Conservation (phyloP, 1,284 basidiomycete species). For the Rhodotorula sp. region DNA sequence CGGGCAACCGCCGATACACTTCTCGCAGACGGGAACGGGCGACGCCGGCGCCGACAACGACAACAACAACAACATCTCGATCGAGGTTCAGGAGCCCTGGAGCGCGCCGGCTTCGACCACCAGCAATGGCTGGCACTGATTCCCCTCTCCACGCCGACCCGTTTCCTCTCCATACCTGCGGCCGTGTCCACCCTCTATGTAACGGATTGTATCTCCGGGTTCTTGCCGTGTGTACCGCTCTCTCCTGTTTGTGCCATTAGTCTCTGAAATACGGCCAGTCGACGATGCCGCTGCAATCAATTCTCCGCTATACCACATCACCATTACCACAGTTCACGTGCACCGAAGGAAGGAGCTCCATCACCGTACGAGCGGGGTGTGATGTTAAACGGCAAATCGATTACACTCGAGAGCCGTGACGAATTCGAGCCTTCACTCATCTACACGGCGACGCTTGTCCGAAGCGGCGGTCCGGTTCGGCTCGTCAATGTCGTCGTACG, state of each 20-base stretch:
- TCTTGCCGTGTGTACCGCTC: too few relatives aligned
- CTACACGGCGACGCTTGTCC: conserved; percentile 17
- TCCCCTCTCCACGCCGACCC: not conserved
- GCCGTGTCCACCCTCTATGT: too few relatives aligned
- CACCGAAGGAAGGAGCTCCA: too few relatives aligned
- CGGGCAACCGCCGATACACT: not conserved
- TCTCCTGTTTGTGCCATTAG: too few relatives aligned
- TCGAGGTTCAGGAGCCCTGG: too few relatives aligned
- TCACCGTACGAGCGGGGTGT: not conserved
- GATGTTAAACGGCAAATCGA: not conserved
- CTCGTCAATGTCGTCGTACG: conserved; percentile 25
- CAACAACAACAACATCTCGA: not conserved
- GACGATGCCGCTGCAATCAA: too few relatives aligned
- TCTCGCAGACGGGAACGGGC: conserved; percentile 2
- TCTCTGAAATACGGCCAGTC: too few relatives aligned
- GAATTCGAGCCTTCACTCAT: not conserved
- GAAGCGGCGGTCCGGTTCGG: not conserved
- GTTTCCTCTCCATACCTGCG: too few relatives aligned
- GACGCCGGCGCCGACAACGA: not conserved
- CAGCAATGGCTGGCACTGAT: not conserved
- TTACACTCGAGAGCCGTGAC: too few relatives aligned
- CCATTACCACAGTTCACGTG: not conserved
- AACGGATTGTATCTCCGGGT: too few relatives aligned
- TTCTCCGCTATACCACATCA: too few relatives aligned
- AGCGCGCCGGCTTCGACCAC: not conserved